Evolutionary conservation across 306 rosid species (phyloP), one percentile per base, ranked within the genome.

Genomic region (Prunus davidiana): DNA sequence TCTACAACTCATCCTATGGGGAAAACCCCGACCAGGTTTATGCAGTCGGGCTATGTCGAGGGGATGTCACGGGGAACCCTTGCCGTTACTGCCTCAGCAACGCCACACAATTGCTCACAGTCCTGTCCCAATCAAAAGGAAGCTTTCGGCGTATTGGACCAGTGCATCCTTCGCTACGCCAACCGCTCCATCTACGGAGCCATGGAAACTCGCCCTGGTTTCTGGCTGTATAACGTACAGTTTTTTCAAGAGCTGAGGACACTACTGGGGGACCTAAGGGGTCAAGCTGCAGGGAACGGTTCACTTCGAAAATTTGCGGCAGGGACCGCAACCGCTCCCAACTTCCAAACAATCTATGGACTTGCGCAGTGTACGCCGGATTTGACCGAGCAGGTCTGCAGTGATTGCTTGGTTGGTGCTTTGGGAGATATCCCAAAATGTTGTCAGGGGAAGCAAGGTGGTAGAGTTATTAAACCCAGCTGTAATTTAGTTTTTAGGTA

Each of bases 301-400:
- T 27, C 41, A 2, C 64, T 25, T 30, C 71, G 67, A 1, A 79
- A 73, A 43, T 73, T 64, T 19, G 70, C 79, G 1, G 1, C 0
- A 6, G 32, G 24, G 1, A 47, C 8, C 12, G 19, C 43, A 2
- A 49, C 57, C 0, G 55, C 28, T 4, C 12, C 65, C 2, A 8
- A 13, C 5, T 57, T 60, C 2, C 30, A 67, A 24, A 24, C 46
- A 10, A 28, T 80, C 30, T 68, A 58, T 56, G 66, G 64, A 13
- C 66, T 60, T 14, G 27, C 18, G 3, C 76, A 80, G 65, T 74
- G 83, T 76, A 74, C 67, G 16, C 76, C 83, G 3, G 83, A 80
- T 38, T 56, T 80, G 38, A 20, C 50, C 12, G 12, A 57, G 38
- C 12, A 24, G 10, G 18, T 12, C 0, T 74, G 83, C 75, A 41